Base-by-base conservation (phyloP, 2,329 filamentous ascomycete species). In the Fusarium decemcellulare region DNA sequence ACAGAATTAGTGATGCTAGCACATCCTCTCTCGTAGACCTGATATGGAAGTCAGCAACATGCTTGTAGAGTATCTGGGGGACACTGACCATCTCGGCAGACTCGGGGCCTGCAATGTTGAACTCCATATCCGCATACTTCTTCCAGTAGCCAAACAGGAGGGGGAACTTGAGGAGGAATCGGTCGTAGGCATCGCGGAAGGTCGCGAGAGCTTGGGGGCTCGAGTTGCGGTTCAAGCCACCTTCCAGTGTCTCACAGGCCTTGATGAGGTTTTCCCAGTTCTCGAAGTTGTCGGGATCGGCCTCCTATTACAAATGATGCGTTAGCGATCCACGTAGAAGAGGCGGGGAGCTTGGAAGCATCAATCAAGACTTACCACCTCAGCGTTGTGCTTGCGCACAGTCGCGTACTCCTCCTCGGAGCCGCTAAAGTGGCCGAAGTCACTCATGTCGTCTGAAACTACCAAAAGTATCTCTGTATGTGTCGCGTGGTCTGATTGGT, bases 81-180 rank as follows among this genome's bases (percentile, higher is more conserved):
- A n/a, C 36, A 69, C 87, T 76, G 80, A 97, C 94, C 92, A 98
- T 97, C 81, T 98, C 96, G 57, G 96, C 96, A 44, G 95, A 95
- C 84, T 99, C 96, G 6, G 96, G 97, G 16, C 96, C 96, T 6
- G 94, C 94, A 71, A 99, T 97, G 53, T 94, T 94, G 83, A 99
- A 99, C 78, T 99, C 96, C 69, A 97, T 87, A 76, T 98, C 95
- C 76, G 96, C 96, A 86, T 98, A 99, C 80, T 98, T 98, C 85
- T 98, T 98, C 96, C 96, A 99, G 84, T 98, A 99, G 55, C 95
- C 96, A 76, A 98, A 99, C 40, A 98, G 89, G 11, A 98, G 87
- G 4, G 96, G 96, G 71, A 98, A 99, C 78, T 97, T 98, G 65
- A 93, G 89, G 23, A 99, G 91, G 77, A 99, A 97, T 50, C 92